Evolutionary conservation across 148 eudicot genomes (phyloP).

Genomic region (Diospyros lotus): DNA sequence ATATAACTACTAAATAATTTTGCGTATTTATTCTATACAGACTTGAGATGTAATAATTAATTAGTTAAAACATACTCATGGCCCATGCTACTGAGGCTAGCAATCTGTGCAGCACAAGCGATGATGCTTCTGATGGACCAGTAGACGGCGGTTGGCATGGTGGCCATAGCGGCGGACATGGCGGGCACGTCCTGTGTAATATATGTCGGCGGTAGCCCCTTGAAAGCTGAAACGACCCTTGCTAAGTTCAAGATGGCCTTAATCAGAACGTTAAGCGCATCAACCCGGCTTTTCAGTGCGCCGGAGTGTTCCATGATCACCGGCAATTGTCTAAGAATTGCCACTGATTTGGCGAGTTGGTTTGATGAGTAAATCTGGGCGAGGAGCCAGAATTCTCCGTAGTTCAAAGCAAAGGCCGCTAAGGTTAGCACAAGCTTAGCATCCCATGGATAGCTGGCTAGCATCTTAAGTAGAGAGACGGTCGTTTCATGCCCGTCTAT

Average conservation of each 20-base stretch:
- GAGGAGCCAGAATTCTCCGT: conserved; percentile 28
- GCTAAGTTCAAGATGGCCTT: conserved; percentile 22
- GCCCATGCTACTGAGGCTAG: conserved; percentile 23
- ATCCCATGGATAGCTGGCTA: conserved; percentile 23
- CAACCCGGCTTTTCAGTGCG: conserved; percentile 16
- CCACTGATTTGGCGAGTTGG: conserved; percentile 26
- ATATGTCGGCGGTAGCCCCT: conserved; percentile 19
- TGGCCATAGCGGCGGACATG: conserved; percentile 14
- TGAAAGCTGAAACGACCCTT: conserved; percentile 16
- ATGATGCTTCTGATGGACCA: conserved; percentile 24
- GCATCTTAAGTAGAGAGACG: conserved; percentile 11
- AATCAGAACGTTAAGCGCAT: conserved; percentile 22
- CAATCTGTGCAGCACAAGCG: conserved; percentile 24
- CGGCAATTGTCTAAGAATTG: conserved; percentile 25
- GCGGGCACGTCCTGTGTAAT: conserved; percentile 20
- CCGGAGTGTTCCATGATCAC: conserved; percentile 23
- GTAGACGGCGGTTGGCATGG: conserved; percentile 26
- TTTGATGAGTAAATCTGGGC: conserved; percentile 20
- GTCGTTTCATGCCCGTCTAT: conserved; percentile 17
- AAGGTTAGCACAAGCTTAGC: conserved; percentile 24
- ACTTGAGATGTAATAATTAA: too few species aligned
- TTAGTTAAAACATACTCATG: conserved; percentile 16
- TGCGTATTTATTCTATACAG: too few species aligned
- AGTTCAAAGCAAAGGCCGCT: conserved; percentile 25
- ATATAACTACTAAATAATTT: too few species aligned